A percentile compares a stretch with the other conserved stretches of the same genome.
These are phyloP conservation scores for Scytalidium sp. DNA, from an alignment of 2,329 filamentous ascomycete genomes.

Conservation along the genomic window DNA sequence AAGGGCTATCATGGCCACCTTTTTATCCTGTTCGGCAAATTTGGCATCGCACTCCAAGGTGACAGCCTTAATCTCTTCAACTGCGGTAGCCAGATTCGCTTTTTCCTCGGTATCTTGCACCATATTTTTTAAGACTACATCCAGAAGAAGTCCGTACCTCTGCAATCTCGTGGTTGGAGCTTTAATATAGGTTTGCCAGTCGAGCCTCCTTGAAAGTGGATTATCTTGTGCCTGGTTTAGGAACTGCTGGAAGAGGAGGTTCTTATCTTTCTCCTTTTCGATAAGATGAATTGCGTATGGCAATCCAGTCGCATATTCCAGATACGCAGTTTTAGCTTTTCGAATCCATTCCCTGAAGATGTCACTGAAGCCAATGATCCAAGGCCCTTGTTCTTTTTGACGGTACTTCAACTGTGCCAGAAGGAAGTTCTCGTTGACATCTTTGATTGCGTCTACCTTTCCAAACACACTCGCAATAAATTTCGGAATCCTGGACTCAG, in stretches of 20 bases:
- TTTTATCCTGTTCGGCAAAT: constrained; percentile 88
- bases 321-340: constrained; percentile 83
- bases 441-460: constrained; percentile 81
- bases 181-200: constrained; percentile 94
- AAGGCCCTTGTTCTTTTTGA: constrained; percentile 94
- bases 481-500: constrained; percentile 70
- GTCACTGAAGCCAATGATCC: constrained; percentile 90
- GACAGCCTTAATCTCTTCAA: constrained; percentile 87
- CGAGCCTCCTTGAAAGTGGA: constrained; percentile 75
- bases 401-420: constrained; percentile 93
- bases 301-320: constrained; percentile 88
- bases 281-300: constrained; percentile 81
- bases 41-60: constrained; percentile 88
- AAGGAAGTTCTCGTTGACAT: constrained; percentile 89
- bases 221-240: constrained; percentile 77
- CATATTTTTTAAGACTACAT: constrained; percentile 82
- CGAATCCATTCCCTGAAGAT: constrained; percentile 98
- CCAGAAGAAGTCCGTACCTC: constrained; percentile 79
- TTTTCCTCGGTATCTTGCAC: constrained; percentile 85
- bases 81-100: constrained; percentile 75
- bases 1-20: constrained; percentile 84
- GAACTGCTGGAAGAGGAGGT: constrained; percentile 83
- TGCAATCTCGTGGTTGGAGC: constrained; percentile 90
- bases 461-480: constrained; percentile 89
- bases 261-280: constrained; percentile 78